Conservation (phyloP, 2,329 filamentous ascomycete species). For the Mollisia scopiformis region DNA sequence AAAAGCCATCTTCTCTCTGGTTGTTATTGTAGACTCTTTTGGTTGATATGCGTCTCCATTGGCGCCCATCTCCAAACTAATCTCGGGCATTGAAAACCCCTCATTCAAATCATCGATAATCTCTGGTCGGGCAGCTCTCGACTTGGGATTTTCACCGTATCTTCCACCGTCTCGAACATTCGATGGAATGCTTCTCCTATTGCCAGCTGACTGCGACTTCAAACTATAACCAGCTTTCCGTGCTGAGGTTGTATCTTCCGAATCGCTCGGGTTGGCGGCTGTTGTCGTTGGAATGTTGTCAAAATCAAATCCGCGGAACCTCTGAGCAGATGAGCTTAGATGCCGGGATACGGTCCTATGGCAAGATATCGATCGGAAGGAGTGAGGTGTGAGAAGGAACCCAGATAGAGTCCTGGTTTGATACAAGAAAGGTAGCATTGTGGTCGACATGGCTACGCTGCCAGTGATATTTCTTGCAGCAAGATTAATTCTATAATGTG, state of each 20-base stretch:
- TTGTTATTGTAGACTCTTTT: constrained; percentile 57
- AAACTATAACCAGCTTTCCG: not conserved
- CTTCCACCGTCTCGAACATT: not conserved
- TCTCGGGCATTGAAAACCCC: constrained; percentile 3
- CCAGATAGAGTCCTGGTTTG: constrained; percentile 65
- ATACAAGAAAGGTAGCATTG: constrained; percentile 60
- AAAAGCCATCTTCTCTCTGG: constrained; percentile 52
- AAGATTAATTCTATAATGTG: not conserved
- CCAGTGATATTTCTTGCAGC: constrained; percentile 1
- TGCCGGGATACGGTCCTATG: not conserved
- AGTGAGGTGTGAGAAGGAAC: constrained; percentile 29
- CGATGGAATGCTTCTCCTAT: not conserved
- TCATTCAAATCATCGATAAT: not conserved
- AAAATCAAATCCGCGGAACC: not conserved
- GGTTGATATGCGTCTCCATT: constrained; percentile 16
- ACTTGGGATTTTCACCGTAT: not conserved
- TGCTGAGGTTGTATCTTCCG: not conserved
- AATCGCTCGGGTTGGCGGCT: not conserved
- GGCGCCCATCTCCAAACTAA: too few species aligned
- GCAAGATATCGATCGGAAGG: constrained; percentile 21
- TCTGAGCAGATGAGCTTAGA: not conserved
- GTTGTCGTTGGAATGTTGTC: not conserved
- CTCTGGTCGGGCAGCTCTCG: not conserved
- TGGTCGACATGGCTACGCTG: constrained; percentile 11
- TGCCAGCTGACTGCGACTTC: not conserved